Conservation (phyloP, 192 early-diverging fungal genomes). For the Entomortierella chlamydospora region DNA sequence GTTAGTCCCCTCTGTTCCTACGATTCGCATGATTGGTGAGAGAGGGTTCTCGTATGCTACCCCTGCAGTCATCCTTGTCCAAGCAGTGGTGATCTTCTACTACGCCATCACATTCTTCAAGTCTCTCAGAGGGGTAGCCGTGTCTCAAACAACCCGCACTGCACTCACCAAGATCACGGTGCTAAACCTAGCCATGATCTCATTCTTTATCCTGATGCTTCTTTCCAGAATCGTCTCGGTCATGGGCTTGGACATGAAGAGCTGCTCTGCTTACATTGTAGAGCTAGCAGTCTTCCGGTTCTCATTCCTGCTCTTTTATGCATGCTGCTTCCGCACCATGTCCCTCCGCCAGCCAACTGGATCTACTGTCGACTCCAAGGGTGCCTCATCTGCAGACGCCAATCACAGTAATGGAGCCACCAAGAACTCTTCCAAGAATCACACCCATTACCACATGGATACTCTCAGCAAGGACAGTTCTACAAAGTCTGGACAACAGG, state of each 20-base stretch:
- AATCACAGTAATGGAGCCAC: constrained; percentile 3
- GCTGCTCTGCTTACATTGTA: constrained; percentile 30
- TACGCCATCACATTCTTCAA: constrained; percentile 47
- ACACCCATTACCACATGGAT: constrained; percentile 40
- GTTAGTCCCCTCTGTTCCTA: constrained; percentile 35
- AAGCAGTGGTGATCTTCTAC: constrained; percentile 43
- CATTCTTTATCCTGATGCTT: constrained; percentile 52
- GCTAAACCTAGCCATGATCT: constrained; percentile 53
- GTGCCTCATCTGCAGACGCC: neutral
- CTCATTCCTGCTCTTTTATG: constrained; percentile 52
- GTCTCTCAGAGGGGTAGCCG: constrained; percentile 33
- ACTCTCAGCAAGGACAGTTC: constrained; percentile 4
- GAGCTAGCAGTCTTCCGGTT: constrained; percentile 46
- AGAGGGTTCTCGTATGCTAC: constrained; percentile 37
- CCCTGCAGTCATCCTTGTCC: constrained; percentile 42
- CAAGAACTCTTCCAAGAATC: constrained; percentile 34
- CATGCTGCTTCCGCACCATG: constrained; percentile 44
- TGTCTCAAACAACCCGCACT: constrained; percentile 40
- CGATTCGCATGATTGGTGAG: constrained; percentile 49
- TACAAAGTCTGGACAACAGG: neutral
- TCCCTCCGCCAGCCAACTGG: constrained; percentile 48
- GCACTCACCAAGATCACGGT: constrained; percentile 47
- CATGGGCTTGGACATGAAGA: constrained; percentile 42
- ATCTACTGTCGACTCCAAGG: constrained; percentile 46
- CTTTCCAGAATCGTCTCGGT: constrained; percentile 41